A percentile compares a stretch with the other conserved stretches of the same genome.
These are phyloP conservation scores for Hanseniaspora gamundiae DNA, from an alignment of 1,139 yeast species.

Conservation along the genomic window DNA sequence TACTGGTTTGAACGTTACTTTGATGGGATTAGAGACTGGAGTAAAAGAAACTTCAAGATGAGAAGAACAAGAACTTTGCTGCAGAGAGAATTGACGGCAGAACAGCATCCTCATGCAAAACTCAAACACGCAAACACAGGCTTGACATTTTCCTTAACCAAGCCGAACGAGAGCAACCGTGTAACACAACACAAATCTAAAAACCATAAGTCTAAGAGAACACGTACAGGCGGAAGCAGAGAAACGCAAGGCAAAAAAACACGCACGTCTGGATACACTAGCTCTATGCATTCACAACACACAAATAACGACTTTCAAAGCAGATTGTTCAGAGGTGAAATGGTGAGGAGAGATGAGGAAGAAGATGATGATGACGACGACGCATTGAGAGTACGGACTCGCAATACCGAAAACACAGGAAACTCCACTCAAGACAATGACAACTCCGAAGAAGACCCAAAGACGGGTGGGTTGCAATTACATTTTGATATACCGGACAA, in stretches of 20 bases:
- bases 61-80: slow-evolving; percentile 57
- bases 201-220: background rate
- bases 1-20: slow-evolving; percentile 86
- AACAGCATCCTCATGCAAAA: background rate
- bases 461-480: slow-evolving; percentile 9
- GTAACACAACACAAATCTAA: background rate
- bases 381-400: slow-evolving; percentile 17
- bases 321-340: slow-evolving; percentile 24
- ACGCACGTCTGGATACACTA: background rate
- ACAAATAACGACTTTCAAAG: slow-evolving; percentile 20
- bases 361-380: slow-evolving; percentile 8
- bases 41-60: slow-evolving; percentile 67
- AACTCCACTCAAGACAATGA: slow-evolving; percentile 42
- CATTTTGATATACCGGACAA: slow-evolving; percentile 15
- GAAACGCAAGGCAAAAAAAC: slow-evolving; percentile 5
- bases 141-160: background rate
- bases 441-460: slow-evolving; percentile 42
- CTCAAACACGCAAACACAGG: background rate
- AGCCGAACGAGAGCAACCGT: background rate
- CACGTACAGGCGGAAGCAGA: slow-evolving; percentile 1
- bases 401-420: slow-evolving; percentile 1
- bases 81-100: slow-evolving; percentile 24
- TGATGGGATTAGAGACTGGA: slow-evolving; percentile 63
- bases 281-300: background rate
- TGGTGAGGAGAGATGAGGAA: slow-evolving; percentile 22